Conservation (phyloP, 2,329 filamentous ascomycete species). For the Camptophora hylomeconis region DNA sequence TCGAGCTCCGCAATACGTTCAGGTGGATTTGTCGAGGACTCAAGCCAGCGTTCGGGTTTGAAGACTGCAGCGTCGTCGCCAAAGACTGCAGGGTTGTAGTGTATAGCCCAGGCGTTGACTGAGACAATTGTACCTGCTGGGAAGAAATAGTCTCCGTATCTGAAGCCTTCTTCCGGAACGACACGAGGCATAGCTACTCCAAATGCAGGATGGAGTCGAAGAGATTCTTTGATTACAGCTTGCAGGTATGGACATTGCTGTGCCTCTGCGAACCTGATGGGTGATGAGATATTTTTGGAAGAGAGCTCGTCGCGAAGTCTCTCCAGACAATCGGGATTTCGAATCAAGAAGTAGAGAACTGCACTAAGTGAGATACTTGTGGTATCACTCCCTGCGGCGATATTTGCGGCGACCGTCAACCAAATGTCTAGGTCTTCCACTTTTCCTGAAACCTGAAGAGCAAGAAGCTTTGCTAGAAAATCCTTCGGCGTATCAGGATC, state of each 20-base stretch:
- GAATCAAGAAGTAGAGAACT: conserved; percentile 33
- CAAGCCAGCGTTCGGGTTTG: conserved; percentile 24
- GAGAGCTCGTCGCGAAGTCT: conserved; percentile 11
- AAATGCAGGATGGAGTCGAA: conserved; percentile 34
- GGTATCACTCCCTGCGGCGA: conserved; percentile 12
- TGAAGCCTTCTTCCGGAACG: conserved; percentile 36
- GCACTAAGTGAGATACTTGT: conserved; percentile 10
- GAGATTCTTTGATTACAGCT: conserved; percentile 35
- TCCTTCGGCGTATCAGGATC: conserved; percentile 23
- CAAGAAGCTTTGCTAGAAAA: conserved; percentile 34
- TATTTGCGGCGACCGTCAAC: conserved; percentile 9
- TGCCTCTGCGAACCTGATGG: conserved; percentile 52
- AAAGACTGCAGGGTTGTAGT: conserved; percentile 14
- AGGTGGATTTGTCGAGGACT: too few relatives aligned
- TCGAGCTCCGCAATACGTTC: too few relatives aligned
- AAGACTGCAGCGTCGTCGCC: conserved; percentile 14
- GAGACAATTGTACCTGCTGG: conserved; percentile 16
- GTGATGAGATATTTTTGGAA: conserved; percentile 57
- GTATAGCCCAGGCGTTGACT: conserved; percentile 4
- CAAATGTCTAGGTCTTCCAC: conserved; percentile 9
- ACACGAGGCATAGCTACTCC: conserved; percentile 16
- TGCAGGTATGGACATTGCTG: conserved; percentile 28
- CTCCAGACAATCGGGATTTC: conserved; percentile 19
- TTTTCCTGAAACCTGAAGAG: too few relatives aligned
- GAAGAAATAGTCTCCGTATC: conserved; percentile 19